phyloP scores from a whole-genome alignment of 1,284 basidiomycete genomes.

The Pholiota adiposa region DNA sequence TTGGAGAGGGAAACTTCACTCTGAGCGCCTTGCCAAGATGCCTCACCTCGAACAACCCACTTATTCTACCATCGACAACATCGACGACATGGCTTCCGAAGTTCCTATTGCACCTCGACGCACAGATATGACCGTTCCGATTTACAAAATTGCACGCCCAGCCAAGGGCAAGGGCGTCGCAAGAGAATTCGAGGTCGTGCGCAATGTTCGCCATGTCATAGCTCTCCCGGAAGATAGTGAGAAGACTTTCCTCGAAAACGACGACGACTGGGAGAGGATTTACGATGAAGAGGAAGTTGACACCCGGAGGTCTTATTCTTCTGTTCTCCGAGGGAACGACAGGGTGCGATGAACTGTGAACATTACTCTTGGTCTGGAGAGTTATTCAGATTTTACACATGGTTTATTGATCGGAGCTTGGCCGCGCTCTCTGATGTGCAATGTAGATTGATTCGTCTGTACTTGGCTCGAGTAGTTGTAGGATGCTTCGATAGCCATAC shows the following conservation, averaged over 20 bases:
- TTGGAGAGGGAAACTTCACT: neutral
- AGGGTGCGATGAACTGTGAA: too few relatives aligned
- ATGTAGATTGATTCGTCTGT: too few relatives aligned
- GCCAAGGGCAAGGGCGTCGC: constrained; percentile 1
- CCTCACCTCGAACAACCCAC: neutral
- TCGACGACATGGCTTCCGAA: neutral
- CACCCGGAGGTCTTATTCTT: constrained; percentile 21
- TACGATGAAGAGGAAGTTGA: constrained; percentile 19
- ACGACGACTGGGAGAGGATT: constrained; percentile 28
- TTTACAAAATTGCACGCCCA: neutral
- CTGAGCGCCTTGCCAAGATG: neutral
- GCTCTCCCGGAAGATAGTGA: neutral
- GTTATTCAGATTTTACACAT: too few relatives aligned
- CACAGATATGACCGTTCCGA: neutral
- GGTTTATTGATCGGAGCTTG: too few relatives aligned
- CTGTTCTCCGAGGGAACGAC: constrained; percentile 23
- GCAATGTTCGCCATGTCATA: constrained; percentile 1
- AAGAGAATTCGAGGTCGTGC: constrained; percentile 1
- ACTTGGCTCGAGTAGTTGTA: too few relatives aligned
- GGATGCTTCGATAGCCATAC: too few relatives aligned
- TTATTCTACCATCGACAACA: neutral
- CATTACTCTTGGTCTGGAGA: too few relatives aligned
- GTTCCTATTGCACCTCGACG: neutral
- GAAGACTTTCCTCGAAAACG: neutral
- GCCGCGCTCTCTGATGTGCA: too few relatives aligned